These are phyloP conservation scores for Sclerotinia glacialis DNA, from an alignment of 2,329 filamentous ascomycete genomes.

Conservation along the genomic window DNA sequence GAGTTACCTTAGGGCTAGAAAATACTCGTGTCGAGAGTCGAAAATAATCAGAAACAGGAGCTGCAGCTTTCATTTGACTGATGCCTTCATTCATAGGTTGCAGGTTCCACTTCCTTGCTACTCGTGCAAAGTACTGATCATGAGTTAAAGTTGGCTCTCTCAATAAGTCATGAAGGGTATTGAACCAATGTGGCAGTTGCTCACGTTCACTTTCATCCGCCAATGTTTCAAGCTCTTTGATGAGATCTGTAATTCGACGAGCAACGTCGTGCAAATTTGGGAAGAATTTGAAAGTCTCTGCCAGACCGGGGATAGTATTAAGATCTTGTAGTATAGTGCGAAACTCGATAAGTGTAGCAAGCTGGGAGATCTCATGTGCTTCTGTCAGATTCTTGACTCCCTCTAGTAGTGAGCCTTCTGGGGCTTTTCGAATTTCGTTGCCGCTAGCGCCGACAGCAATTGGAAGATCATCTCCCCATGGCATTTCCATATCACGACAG, in stretches of 20 bases:
- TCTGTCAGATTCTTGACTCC: background rate
- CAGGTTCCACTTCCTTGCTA: background rate
- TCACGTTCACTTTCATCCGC: background rate
- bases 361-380: background rate
- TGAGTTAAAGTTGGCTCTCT: background rate
- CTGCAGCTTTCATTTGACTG: background rate
- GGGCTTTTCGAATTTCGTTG: background rate
- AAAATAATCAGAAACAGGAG: background rate
- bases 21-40: background rate
- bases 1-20: background rate
- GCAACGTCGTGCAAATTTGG: background rate
- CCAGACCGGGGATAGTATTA: background rate
- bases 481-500: constrained; percentile 3
- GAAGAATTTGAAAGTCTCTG: background rate
- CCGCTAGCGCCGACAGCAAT: background rate
- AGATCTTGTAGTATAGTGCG: background rate
- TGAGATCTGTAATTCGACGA: background rate
- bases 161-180: constrained; percentile 6
- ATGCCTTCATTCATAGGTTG: background rate
- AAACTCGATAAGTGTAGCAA: background rate
- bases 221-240: background rate
- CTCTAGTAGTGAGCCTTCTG: background rate
- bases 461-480: constrained; percentile 10
- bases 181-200: background rate
- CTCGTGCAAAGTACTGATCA: background rate